Evolutionary conservation across 106 monocot genomes (phyloP), one percentile per base, ranked within the genome.

Genomic region (Dioscorea zingiberensis): DNA sequence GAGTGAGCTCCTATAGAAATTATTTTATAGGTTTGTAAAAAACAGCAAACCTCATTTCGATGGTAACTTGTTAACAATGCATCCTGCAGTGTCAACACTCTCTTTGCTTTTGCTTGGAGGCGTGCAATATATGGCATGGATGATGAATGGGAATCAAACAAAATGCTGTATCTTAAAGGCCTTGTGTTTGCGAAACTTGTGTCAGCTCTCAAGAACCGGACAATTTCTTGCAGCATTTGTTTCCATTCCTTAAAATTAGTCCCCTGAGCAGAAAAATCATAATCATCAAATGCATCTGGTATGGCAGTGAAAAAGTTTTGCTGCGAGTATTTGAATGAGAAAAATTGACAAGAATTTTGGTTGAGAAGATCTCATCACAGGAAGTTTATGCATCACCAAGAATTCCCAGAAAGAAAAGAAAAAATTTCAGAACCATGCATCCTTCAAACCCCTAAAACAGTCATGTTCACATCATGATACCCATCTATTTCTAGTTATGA

Each of bases 221-320:
- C 55, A 70, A 84, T 77, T 75, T 97, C 97, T 66, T 88, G 92
- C 62, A 86, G 61, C 64, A 97, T 70, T 73, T 79, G 88, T 59
- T 86, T 92, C 97, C 97, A 97, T 79, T 97, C 97, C 66, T 84
- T 97, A 71, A 97, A 97, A 64, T 81, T 89, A 17, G 78, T 86
- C 15, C 63, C 85, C 97, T 97, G 77, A 30, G 47, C 58, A 74
- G 49, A 21, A 58, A 38, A 59, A 48, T 38, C 4, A 49, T 32
- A 63, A 15, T 12, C 25, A 25, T 32, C 22, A 47, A 17, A 54
- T 8, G 4, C 4, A 8, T 2, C 38, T 38, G 38, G 1, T 38
- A 38, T 38, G 38, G 38, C 38, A 38, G 38, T 38, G 0, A 10
- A 38, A 38, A 38, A 8, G 6, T 8, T 38, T 38, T 10, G 6